Conservation (phyloP, 2,329 filamentous ascomycete species). For the Rhexocercosporidium sp. region DNA sequence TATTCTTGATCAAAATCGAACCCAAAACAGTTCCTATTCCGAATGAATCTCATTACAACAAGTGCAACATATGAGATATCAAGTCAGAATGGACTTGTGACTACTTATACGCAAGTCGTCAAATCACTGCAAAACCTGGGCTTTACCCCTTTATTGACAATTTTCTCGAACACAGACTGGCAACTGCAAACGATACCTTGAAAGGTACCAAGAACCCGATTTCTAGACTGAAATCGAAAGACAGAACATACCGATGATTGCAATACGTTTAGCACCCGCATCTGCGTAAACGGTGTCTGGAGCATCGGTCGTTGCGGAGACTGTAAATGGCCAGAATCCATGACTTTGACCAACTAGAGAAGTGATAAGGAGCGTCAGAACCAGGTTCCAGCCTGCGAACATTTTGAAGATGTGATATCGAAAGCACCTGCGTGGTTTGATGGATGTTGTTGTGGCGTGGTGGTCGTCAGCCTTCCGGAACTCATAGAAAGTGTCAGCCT, state of each 20-base stretch:
- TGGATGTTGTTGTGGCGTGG: neutral
- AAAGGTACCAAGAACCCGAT: neutral
- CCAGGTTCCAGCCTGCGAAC: conserved; percentile 33
- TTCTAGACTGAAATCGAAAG: neutral
- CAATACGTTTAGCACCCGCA: conserved; percentile 38
- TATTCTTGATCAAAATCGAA: no score
- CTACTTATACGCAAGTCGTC: no score
- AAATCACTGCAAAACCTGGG: no score
- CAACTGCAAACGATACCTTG: no score
- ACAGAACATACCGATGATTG: conserved; percentile 41
- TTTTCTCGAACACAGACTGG: no score
- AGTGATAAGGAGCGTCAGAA: conserved; percentile 29
- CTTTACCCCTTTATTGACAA: no score
- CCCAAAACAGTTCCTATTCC: no score
- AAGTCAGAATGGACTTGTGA: no score
- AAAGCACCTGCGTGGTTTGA: neutral
- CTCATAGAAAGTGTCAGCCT: conserved; percentile 13
- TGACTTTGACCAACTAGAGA: conserved; percentile 32
- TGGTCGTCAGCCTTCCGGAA: conserved; percentile 10
- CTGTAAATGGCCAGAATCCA: conserved; percentile 40
- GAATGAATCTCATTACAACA: no score
- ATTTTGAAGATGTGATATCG: conserved; percentile 29
- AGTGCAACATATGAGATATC: no score
- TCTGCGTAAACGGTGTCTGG: conserved; percentile 29
- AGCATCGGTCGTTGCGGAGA: conserved; percentile 28